Evolutionary conservation across 768 basidiomycete species (phyloP).

Genomic region (Imleria badia): DNA sequence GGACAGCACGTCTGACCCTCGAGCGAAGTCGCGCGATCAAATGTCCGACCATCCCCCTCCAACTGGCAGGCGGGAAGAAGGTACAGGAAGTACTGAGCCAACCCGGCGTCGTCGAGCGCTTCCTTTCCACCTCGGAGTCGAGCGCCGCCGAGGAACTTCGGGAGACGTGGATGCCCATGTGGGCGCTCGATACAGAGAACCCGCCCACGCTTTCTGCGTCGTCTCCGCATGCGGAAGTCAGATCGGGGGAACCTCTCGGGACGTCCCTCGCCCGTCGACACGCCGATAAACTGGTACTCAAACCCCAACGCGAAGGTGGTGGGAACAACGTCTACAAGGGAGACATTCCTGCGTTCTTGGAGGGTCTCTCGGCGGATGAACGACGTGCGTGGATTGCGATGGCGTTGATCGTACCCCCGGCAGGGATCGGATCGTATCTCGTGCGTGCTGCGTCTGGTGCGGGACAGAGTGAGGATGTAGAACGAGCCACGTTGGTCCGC

Average conservation of each 20-base stretch:
- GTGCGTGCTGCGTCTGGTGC: slow-evolving; percentile 58
- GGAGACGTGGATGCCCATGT: slow-evolving; percentile 87
- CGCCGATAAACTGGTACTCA: slow-evolving; percentile 72
- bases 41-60: slow-evolving; percentile 86
- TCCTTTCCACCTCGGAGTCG: slow-evolving; percentile 47
- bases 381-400: slow-evolving; percentile 93
- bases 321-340: slow-evolving; percentile 93
- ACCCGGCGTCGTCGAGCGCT: slow-evolving; percentile 70
- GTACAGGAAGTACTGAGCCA: slow-evolving; percentile 85
- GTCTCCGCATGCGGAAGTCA: not conserved
- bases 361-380: slow-evolving; percentile 55
- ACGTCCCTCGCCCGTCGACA: slow-evolving; percentile 22
- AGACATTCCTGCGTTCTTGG: slow-evolving; percentile 77
- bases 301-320: slow-evolving; percentile 97
- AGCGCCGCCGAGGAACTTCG: slow-evolving; percentile 44
- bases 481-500: slow-evolving; percentile 38
- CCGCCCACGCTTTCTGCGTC: not conserved
- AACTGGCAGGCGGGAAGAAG: slow-evolving; percentile 96
- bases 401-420: slow-evolving; percentile 84
- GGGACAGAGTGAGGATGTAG: not conserved
- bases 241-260: slow-evolving; percentile 19
- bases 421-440: slow-evolving; percentile 66
- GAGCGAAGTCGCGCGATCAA: slow-evolving; percentile 88
- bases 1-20: slow-evolving; percentile 70
- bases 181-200: slow-evolving; percentile 54